Evolutionary conservation across 345 rosid genomes (phyloP).

Genomic region (Tarenaya hassleriana): DNA sequence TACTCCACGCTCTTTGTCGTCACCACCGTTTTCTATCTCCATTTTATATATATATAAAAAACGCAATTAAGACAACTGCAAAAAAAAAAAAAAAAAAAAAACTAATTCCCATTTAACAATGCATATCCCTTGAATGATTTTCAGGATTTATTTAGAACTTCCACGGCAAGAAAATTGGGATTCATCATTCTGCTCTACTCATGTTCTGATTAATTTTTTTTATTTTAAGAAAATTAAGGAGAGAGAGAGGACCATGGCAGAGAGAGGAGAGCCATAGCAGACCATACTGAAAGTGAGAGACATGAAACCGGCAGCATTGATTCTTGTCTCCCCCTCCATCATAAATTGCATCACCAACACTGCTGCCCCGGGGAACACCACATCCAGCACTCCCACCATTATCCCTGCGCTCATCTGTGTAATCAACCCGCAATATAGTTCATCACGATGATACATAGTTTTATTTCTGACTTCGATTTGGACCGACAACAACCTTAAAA

Average conservation of each 20-base stretch:
- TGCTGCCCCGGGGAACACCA: constrained; percentile 44
- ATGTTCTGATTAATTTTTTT: too few relatives aligned
- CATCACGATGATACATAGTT: neutral
- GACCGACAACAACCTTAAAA: too few relatives aligned
- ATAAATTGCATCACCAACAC: constrained; percentile 35
- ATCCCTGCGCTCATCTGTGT: constrained; percentile 35
- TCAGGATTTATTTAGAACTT: too few relatives aligned
- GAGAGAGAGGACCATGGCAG: constrained; percentile 65
- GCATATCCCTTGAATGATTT: too few relatives aligned
- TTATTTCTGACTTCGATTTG: constrained; percentile 3
- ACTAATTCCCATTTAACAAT: too few relatives aligned
- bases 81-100: too few relatives aligned
- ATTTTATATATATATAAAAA: neutral
- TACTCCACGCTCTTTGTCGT: too few relatives aligned
- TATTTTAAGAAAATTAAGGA: constrained; percentile 1
- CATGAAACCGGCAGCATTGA: constrained; percentile 47
- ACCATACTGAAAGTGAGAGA: constrained; percentile 51
- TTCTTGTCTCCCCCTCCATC: constrained; percentile 37
- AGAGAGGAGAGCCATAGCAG: constrained; percentile 69
- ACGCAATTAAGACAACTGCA: constrained; percentile 2
- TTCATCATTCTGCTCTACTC: too few relatives aligned
- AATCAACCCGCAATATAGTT: constrained; percentile 18
- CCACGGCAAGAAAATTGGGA: too few relatives aligned
- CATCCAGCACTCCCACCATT: constrained; percentile 38
- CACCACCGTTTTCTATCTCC: constrained; percentile 78